Evolutionary conservation across 2,329 filamentous ascomycete genomes (phyloP), one percentile per base, ranked within the genome.

Genomic region (Xylaria polymorpha): DNA sequence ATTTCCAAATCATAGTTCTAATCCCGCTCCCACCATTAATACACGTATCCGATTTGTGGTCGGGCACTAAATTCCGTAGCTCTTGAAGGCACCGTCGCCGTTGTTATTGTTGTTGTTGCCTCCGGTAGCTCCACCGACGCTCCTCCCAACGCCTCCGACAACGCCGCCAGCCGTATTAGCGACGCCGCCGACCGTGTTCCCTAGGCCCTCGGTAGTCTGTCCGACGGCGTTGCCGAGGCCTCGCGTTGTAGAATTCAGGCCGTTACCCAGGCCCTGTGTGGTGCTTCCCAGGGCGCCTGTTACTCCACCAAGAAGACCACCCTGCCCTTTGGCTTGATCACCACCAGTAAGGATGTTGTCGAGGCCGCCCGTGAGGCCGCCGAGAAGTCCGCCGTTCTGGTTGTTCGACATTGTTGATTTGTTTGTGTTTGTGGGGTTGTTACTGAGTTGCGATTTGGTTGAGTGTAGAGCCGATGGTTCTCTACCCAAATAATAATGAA

Each of bases 271-370:
- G 22, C 77, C 77, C 59, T 77, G 71, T 1, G 77, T 79, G 1
- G 77, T 78, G 70, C 55, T 76, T 71, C 75, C 75, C 8, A 79
- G 57, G 39, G 77, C 78, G 41, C 74, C 72, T 14, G 73, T 74
- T 29, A 79, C 68, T 32, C 78, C 78, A 66, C 78, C 78, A 51
- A 79, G 74, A 3, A 79, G 77, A 41, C 78, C 78, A 37, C 77
- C 78, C 61, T 79, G 78, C 59, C 77, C 77, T 2, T 79, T 73
- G 25, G 76, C 76, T 69, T 79, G 73, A 48, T 79, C 78, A 56
- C 77, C 78, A 60, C 78, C 77, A 20, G 77, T 79, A 39, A 79
- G 74, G 58, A 79, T 72, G 61, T 79, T 79, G 75, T 79, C 78
- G 37, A 79, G 67, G 37, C 77, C 75, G 44, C 78, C 77, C 25